A percentile compares a stretch with the other conserved stretches of the same genome.
These are phyloP conservation scores for Apiospora koreana DNA, from an alignment of 2,329 filamentous ascomycete species.

Conservation along the genomic window DNA sequence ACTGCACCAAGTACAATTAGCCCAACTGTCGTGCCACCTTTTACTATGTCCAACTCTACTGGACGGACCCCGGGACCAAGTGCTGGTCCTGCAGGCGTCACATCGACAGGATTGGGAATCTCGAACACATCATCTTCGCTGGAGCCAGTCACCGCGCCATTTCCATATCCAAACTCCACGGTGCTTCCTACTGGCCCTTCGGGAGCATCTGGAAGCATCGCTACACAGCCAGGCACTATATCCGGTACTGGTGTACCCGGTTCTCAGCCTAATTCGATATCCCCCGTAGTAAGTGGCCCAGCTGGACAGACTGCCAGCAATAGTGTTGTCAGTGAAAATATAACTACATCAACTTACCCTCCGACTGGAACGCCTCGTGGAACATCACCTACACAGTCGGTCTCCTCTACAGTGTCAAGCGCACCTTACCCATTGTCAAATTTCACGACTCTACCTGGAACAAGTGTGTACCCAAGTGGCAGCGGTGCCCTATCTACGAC, in stretches of 20 bases:
- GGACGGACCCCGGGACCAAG: neutral
- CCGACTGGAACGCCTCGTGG: neutral
- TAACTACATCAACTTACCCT: neutral
- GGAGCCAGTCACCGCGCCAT: neutral
- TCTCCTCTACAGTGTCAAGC: conserved; percentile 8
- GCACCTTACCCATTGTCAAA: conserved; percentile 20
- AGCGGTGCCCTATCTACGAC: neutral
- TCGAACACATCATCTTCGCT: neutral
- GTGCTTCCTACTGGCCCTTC: conserved; percentile 13
- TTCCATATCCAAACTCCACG: conserved; percentile 22
- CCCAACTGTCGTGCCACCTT: conserved; percentile 2
- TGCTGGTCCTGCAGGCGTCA: neutral
- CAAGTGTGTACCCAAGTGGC: conserved; percentile 11
- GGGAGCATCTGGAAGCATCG: conserved; percentile 11
- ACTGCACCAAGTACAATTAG: conserved; percentile 1
- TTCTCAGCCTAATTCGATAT: neutral
- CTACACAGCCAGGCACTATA: neutral
- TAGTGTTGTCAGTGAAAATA: neutral
- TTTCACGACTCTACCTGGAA: conserved; percentile 13
- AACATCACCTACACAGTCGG: conserved; percentile 8
- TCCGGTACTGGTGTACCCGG: neutral
- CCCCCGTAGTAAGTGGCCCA: conserved; percentile 9
- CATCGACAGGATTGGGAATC: neutral
- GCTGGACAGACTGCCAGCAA: neutral
- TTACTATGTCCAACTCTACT: neutral